phyloP scores from a whole-genome alignment of 768 basidiomycete species.

The Boletus tylopilopsis region DNA sequence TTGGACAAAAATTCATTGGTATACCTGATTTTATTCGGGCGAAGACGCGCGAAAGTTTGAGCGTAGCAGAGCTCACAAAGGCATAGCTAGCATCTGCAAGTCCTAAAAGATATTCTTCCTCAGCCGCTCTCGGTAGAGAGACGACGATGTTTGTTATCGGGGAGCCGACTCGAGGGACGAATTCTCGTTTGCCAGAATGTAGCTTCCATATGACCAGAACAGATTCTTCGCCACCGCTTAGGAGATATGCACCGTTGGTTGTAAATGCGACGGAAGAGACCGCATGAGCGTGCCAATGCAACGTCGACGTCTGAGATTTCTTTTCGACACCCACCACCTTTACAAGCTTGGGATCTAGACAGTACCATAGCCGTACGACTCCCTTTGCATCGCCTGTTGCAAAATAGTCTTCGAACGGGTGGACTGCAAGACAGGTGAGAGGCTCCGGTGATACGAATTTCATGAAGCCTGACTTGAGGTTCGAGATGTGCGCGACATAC shows the following conservation, averaged over 20 bases:
- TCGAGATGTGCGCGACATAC: slow-evolving; percentile 63
- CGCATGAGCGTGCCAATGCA: slow-evolving; percentile 98
- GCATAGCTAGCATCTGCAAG: slow-evolving; percentile 78
- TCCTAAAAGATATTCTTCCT: slow-evolving; percentile 86
- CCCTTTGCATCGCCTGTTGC: slow-evolving; percentile 91
- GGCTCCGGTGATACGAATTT: slow-evolving; percentile 80
- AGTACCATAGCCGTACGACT: slow-evolving; percentile 89
- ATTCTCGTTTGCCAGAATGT: slow-evolving; percentile 84
- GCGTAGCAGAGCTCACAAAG: slow-evolving; percentile 67
- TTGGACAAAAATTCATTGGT: slow-evolving; percentile 18
- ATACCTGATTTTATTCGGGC: slow-evolving; percentile 76
- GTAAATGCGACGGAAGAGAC: slow-evolving; percentile 87
- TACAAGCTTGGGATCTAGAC: slow-evolving; percentile 59
- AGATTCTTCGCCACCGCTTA: slow-evolving; percentile 93
- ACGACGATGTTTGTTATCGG: slow-evolving; percentile 72
- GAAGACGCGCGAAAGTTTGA: slow-evolving; percentile 70
- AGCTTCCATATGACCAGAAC: slow-evolving; percentile 98
- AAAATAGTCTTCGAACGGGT: slow-evolving; percentile 89
- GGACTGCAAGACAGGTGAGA: slow-evolving; percentile 82
- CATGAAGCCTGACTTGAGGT: slow-evolving; percentile 62
- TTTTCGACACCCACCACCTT: slow-evolving; percentile 66
- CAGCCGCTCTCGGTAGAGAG: slow-evolving; percentile 43
- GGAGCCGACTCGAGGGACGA: slow-evolving; percentile 87
- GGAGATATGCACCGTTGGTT: slow-evolving; percentile 83
- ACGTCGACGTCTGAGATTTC: slow-evolving; percentile 74